Conservation (phyloP, 441 rosid species). For the Cnidoscolus chayamansa region DNA sequence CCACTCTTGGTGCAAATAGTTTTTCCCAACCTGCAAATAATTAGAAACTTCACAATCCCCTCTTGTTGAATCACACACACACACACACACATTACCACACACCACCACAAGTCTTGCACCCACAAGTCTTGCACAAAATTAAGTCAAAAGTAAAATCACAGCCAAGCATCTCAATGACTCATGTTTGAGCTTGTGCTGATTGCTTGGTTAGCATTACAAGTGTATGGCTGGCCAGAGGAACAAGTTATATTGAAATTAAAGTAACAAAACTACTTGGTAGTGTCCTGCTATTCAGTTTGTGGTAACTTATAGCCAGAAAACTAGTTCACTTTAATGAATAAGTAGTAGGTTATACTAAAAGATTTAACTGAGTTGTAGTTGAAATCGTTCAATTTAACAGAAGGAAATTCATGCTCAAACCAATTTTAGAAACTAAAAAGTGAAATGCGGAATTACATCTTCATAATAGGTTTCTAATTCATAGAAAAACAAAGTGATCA, state of each 20-base stretch:
- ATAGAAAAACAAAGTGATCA: too few relatives aligned
- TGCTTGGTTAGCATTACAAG: neutral
- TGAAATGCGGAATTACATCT: too few relatives aligned
- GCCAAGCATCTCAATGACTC: neutral
- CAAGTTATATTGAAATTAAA: neutral
- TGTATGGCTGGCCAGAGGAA: neutral
- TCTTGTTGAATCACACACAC: neutral
- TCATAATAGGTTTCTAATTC: too few relatives aligned
- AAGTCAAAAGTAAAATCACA: neutral
- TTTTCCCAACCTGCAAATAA: slow-evolving; percentile 87
- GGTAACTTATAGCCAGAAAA: neutral
- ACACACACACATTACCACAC: neutral
- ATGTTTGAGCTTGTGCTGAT: neutral
- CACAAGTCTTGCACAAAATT: neutral
- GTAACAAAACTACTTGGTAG: neutral
- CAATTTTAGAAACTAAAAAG: too few relatives aligned
- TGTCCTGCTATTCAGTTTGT: neutral
- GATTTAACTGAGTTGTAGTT: too few relatives aligned
- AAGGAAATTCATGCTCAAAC: too few relatives aligned
- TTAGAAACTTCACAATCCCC: slow-evolving; percentile 29
- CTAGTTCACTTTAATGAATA: neutral
- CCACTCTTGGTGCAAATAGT: slow-evolving; percentile 86
- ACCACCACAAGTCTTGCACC: neutral
- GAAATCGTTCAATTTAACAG: too few relatives aligned
- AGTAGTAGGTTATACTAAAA: neutral